Evolutionary conservation across 805 yeast species (phyloP).

Genomic region (Jamesozyma jinghongensis): DNA sequence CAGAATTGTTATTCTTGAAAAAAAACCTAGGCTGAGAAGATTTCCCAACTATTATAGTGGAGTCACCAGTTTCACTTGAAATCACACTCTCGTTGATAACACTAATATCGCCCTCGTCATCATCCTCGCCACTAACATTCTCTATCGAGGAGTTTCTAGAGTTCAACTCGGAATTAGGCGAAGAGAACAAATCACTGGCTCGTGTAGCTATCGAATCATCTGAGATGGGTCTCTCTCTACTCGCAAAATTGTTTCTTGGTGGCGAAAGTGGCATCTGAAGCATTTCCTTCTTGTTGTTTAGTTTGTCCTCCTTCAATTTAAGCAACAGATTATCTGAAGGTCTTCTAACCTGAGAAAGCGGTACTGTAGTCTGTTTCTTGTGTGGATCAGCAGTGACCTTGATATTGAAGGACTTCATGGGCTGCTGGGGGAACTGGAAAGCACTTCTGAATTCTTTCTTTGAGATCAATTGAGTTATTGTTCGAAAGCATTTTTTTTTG

Average conservation of each 20-base stretch:
- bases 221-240: constrained; percentile 25
- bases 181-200: constrained; percentile 24
- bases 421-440: too few relatives aligned
- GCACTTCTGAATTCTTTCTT: too few relatives aligned
- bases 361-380: too few relatives aligned
- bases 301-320: constrained; percentile 6
- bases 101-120: constrained; percentile 16
- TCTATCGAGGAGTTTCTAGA: constrained; percentile 25
- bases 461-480: too few relatives aligned
- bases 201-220: constrained; percentile 26
- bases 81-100: constrained; percentile 5
- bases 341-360: constrained; percentile 15
- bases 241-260: constrained; percentile 17
- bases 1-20: constrained; percentile 2
- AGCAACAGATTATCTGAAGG: constrained; percentile 28
- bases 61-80: constrained; percentile 4
- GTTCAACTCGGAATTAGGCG: constrained; percentile 21
- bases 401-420: too few relatives aligned
- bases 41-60: constrained; percentile 1
- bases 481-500: too few relatives aligned
- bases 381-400: too few relatives aligned
- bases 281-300: constrained; percentile 1
- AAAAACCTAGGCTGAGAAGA: background rate
- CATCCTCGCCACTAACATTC: constrained; percentile 14
- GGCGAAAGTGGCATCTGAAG: constrained; percentile 4